Base-by-base conservation (phyloP, 768 basidiomycete species). In the Leucosporidium scottii region DNA sequence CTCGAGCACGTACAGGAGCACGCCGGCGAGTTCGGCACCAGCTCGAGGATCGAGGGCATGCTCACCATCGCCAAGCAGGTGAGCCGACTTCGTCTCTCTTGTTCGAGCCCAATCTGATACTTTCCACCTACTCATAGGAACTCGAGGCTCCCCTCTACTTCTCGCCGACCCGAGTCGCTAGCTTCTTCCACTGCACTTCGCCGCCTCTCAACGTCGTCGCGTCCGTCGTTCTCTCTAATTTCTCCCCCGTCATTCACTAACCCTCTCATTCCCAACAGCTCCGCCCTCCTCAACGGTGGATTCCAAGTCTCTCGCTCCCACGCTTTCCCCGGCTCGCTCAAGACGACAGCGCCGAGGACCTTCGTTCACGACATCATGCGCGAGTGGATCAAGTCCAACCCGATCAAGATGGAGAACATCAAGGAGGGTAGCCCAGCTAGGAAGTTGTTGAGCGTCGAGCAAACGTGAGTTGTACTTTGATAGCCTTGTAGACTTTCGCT, bases 1-100 rank as follows among this genome's bases (percentile, higher is more conserved):
- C 80, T 96, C 36, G 81, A 83, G 27, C 89, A 93, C 74, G 80
- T 93, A 18, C 53, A 67, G 23, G 78, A 76, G 21, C 83, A 87
- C 69, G 80, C 81, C 50, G 82, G 82, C 50, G 68, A 69, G 56
- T 73, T 73, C 59, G 65, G 61, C 56, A 73, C 67, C 12, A 3
- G 27, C 9, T 73, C 83, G 0, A 83, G 96, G 62, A 97, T 99
- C 87, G 89, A 87, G 78, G 96, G 96, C 1, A 98, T 99, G 96
- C 80, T 98, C 56, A 86, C 88, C 10, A 83, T 96, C 3, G 93
- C 93, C 0, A 84, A 86, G 78, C 88, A 94, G 81, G 94, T 89
- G 56, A n/a, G n/a, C n/a, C n/a, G n/a, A n/a, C n/a, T n/a, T n/a
- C n/a, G n/a, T n/a, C n/a, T n/a, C n/a, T n/a, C n/a, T n/a, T n/a